Evolutionary conservation across 306 rosid species (phyloP).

Genomic region (Lotus japonicus): DNA sequence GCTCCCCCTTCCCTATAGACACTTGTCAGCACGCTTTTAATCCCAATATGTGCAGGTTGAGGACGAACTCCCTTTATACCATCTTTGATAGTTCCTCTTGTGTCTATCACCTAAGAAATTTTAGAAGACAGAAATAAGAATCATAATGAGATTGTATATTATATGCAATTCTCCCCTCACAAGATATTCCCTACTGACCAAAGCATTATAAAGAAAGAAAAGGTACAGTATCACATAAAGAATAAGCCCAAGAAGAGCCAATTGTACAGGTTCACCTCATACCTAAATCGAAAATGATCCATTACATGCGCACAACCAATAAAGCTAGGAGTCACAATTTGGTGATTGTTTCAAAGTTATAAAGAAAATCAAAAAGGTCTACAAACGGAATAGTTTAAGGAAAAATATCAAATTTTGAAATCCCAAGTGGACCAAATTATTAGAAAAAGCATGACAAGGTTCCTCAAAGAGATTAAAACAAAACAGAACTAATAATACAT

Average conservation of each 20-base stretch:
- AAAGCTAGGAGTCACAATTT: background rate
- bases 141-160: background rate
- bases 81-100: conserved; percentile 34
- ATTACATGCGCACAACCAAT: background rate
- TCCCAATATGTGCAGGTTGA: conserved; percentile 49
- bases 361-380: background rate
- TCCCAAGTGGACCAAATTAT: background rate
- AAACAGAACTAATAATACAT: conserved; percentile 5
- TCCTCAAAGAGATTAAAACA: conserved; percentile 1
- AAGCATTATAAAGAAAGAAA: background rate
- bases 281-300: background rate
- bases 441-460: background rate
- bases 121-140: background rate
- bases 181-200: background rate
- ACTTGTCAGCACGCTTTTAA: conserved; percentile 63
- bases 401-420: background rate
- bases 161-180: background rate
- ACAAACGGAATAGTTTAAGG: background rate
- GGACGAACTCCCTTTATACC: conserved; percentile 38
- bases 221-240: background rate
- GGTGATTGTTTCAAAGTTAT: background rate
- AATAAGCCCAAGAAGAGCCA: conserved; percentile 2
- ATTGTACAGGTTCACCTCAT: background rate
- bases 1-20: conserved; percentile 74
- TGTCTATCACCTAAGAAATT: conserved; percentile 50